These are phyloP conservation scores for Macrophomina phaseolina DNA, from an alignment of 2,329 filamentous ascomycete species.

Conservation along the genomic window DNA sequence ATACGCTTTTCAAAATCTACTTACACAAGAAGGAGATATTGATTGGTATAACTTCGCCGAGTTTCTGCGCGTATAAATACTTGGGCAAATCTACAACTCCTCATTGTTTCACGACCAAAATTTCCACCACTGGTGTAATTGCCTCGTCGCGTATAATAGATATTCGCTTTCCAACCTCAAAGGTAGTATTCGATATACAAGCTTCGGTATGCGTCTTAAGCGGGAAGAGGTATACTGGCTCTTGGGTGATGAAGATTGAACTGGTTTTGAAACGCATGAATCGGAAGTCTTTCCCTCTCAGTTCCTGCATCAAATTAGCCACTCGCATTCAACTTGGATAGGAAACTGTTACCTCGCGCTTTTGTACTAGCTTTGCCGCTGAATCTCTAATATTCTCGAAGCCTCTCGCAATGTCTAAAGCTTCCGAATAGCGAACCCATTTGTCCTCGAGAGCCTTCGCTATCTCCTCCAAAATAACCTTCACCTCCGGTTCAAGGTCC, in stretches of 20 bases:
- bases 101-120: not conserved
- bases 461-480: not conserved
- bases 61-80: too few species aligned
- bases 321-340: not conserved
- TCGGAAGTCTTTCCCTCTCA: not conserved
- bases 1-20: too few species aligned
- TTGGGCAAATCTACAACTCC: too few species aligned
- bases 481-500: not conserved
- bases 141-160: not conserved
- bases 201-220: not conserved
- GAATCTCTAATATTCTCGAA: not conserved
- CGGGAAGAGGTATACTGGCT: not conserved
- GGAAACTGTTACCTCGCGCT: not conserved
- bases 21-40: too few species aligned
- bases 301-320: not conserved
- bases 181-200: not conserved
- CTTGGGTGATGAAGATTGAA: not conserved
- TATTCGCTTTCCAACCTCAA: slow-evolving; percentile 6
- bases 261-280: not conserved
- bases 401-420: not conserved
- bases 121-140: not conserved
- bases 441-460: not conserved
- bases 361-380: not conserved
- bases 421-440: not conserved
- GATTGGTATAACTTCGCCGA: too few species aligned